Evolutionary conservation across 208 protist species (phyloP), one percentile per base, ranked within the genome.

Genomic region (Trypanosoma cruzi): DNA sequence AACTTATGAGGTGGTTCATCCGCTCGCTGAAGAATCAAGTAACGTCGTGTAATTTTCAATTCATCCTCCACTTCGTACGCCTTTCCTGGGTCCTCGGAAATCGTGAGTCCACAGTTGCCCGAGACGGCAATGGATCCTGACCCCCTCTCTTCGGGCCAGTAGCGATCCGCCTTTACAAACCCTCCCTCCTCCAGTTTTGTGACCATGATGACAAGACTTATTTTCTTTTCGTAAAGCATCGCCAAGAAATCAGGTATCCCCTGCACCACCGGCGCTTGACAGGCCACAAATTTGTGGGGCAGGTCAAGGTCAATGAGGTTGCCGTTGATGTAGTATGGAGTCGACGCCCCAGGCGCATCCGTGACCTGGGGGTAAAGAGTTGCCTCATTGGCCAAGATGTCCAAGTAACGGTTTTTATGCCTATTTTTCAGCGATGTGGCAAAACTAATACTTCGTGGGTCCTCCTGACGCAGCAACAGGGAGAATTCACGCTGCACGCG

Each of bases 321-420:
- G 24, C 71, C 88, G 60, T 93, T 93, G 68, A 91, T 89, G 68
- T 93, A 95, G 4, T 64, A 61, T 20, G 48, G 28, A 26, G 22
- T 32, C 22, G 24, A 7, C 26, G 13, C 16, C 10, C 10, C 24
- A 26, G 26, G 18, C 4, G 73, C n/a, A 0, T 64, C 60, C 1
- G n/a, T 11, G 4, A 16, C 24, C 16, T 71, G 67, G 18, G 89
- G 89, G 34, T 90, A 95, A 42, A 96, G 64, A 16, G 83, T 92
- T 18, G 80, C 55, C 69, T 96, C 90, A 69, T 88, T 93, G 13
- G 90, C 86, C 46, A 91, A 68, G 20, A 96, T 84, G 66, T 96
- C 85, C 5, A 86, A 66, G 72, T 96, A 96, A 24, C 90, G 79
- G 58, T 96, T 96, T 52, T 84, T 80, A 11, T 74, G 56, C 14